Evolutionary conservation across 768 basidiomycete genomes (phyloP).

Genomic region (Gymnopilus junonius): DNA sequence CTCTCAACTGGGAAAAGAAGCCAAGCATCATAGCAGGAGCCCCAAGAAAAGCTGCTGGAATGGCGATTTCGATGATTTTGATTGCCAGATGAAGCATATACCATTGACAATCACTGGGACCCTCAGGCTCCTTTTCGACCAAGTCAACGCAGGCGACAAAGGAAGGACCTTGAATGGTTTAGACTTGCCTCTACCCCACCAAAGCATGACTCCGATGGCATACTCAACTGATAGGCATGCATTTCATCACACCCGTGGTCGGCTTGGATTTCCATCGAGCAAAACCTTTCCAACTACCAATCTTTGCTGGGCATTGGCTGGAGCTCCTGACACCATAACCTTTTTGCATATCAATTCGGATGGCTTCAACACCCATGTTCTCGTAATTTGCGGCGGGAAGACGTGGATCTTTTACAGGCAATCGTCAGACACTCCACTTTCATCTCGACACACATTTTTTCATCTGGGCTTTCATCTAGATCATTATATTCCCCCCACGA

Average conservation of each 20-base stretch:
- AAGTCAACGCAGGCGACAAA: not conserved
- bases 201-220: not conserved
- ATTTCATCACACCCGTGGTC: slow-evolving; percentile 11
- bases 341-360: not conserved
- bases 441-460: too few relatives aligned
- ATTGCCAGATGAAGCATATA: not conserved
- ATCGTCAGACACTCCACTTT: too few relatives aligned
- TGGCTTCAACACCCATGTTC: not conserved
- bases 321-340: too few relatives aligned
- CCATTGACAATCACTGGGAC: slow-evolving; percentile 8
- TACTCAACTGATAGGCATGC: slow-evolving; percentile 11
- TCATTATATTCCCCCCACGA: too few relatives aligned
- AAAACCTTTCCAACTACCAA: not conserved
- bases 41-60: not conserved
- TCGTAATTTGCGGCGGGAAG: slow-evolving; percentile 7
- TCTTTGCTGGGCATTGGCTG: not conserved
- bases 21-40: not conserved
- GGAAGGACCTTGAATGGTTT: slow-evolving; percentile 18
- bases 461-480: slow-evolving; percentile 4
- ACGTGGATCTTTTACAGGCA: slow-evolving; percentile 1
- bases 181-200: slow-evolving; percentile 7
- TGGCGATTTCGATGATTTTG: not conserved
- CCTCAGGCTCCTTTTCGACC: slow-evolving; percentile 1
- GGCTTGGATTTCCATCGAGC: not conserved
- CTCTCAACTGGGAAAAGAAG: not conserved